Evolutionary conservation across 805 yeast genomes (phyloP), one percentile per base, ranked within the genome.

Genomic region (Saccharomycopsis synnaedendra): DNA sequence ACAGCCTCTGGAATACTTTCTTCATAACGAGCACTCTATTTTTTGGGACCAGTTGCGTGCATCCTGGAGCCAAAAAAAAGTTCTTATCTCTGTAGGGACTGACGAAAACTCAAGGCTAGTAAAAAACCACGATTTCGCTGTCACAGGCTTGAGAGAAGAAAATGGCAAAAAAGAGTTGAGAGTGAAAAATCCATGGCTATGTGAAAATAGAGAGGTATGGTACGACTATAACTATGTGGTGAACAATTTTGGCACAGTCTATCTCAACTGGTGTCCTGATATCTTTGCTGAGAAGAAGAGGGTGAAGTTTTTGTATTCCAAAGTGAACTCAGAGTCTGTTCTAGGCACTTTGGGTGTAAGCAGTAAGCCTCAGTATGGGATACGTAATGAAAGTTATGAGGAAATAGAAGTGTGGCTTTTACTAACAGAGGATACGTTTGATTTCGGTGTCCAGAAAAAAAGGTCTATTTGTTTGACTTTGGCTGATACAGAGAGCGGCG

Each of bases 101-200:
- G 41, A 31, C 5, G 39, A 32, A n/a, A 38, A 36, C 8, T 7
- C 5, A 5, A 38, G 28, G 1, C 62, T 84, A 32, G 65, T 75
- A 1, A 64, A 80, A 3, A 67, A 72, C 36, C 96, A 87, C 61
- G 96, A 87, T 60, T 87, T 85, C 58, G 70, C 84, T 0, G 64
- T 86, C 0, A 49, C 70, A 2, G 72, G 64, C n/a, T 46, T 78
- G 33, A 50, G 56, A 30, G 53, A 44, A 4, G 52, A 51, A 3
- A 58, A 54, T 7, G 53, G 45, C 1, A 40, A 44, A 4, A 47
- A 52, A 9, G 36, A 53, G 3, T 48, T 72, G 2, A 52, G 56
- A 0, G 47, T 76, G 4, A 66, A 65, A 44, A 78, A 78, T 54
- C 82, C 83, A 0, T 72, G 73, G 74, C 39, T 43, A 32, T 41